Percentiles rank a stretch among this genome's conserved stretches.
Evolutionary conservation across 257 asterid species (phyloP).

Genomic region (Craterostigma plantagineum): DNA sequence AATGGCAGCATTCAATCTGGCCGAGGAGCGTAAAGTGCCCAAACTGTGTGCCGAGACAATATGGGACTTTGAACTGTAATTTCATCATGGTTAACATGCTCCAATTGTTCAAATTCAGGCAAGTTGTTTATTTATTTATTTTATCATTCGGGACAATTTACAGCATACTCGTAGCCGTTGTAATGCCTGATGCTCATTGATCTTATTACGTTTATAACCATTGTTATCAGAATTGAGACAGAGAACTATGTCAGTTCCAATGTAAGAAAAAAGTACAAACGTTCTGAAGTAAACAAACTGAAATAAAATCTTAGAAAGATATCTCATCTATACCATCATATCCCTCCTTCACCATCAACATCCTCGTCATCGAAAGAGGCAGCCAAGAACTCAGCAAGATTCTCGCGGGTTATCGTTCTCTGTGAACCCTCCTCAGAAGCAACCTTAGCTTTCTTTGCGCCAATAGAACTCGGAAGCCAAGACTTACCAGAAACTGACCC

Average conservation of each 20-base stretch:
- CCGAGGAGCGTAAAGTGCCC: slow-evolving; percentile 45
- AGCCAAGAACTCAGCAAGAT: slow-evolving; percentile 74
- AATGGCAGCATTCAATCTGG: slow-evolving; percentile 52
- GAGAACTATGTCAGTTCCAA: no score
- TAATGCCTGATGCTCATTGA: no score
- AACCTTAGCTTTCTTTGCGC: slow-evolving; percentile 38
- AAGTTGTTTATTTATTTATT: no score
- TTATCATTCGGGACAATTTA: no score
- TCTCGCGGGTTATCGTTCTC: slow-evolving; percentile 20
- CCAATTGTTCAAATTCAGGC: no score
- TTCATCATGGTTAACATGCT: no score
- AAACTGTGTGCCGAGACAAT: slow-evolving; percentile 63
- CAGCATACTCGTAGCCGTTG: no score
- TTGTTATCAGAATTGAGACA: no score
- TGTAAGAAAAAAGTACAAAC: no score
- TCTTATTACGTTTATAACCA: no score
- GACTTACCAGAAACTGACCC: slow-evolving; percentile 12
- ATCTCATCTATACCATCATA: slow-evolving; percentile 7
- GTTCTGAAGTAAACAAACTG: no score
- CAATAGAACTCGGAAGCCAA: slow-evolving; percentile 34
- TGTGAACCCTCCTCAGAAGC: slow-evolving; percentile 15
- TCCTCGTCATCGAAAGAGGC: slow-evolving; percentile 36
- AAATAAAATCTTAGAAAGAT: no score
- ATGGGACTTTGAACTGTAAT: slow-evolving; percentile 76
- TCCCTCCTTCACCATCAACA: slow-evolving; percentile 10